Base-by-base conservation (phyloP, 1,139 yeast species). In the Yamadazyma pseudoaaseri region DNA sequence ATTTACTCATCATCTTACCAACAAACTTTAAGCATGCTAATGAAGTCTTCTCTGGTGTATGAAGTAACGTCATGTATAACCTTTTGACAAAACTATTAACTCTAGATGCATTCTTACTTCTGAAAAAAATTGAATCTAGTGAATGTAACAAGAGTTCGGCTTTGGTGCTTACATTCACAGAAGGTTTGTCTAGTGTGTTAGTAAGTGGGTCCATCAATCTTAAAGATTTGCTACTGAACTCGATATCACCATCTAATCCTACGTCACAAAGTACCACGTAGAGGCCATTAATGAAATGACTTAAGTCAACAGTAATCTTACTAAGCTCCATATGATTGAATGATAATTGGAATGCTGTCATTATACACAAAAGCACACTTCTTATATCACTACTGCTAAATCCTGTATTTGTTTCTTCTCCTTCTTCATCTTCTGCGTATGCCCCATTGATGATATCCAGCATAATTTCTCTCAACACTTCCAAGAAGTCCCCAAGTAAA, bases 1-100 rank as follows among this genome's bases (percentile, higher is more conserved):
- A 79, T 54, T 86, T 74, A 33, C 78, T 78, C 54, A 78, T 71
- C 43, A 92, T 66, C 49, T 86, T 86, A 22, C 87, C 94, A 30
- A 89, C 54, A 43, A 90, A 83, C 51, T 85, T 84, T 35, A 89
- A 63, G 1, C 80, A 59, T 0, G 96, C 95, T 47, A 86, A 68
- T 0, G 87, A 65, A 0, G 97, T 81, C 59, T 86, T 87, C 56
- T 92, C 98, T 2, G 97, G 97, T 13, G 89, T 70, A 38, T 89
- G 86, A 33, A 85, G 66, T 34, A 79, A 54, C 12, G 78, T 60
- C 51, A 81, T 71, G 38, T 87, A 81, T 24, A 92, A 57, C 44
- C 96, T 68, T 56, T 92, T 92, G 12, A 87, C 77, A 57, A 90
- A 90, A 1, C 96, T 89, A 30, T 85, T 65, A 6, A 95, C 87